Conservation (phyloP, 1,139 yeast species). For the Taiozyma sp. region DNA sequence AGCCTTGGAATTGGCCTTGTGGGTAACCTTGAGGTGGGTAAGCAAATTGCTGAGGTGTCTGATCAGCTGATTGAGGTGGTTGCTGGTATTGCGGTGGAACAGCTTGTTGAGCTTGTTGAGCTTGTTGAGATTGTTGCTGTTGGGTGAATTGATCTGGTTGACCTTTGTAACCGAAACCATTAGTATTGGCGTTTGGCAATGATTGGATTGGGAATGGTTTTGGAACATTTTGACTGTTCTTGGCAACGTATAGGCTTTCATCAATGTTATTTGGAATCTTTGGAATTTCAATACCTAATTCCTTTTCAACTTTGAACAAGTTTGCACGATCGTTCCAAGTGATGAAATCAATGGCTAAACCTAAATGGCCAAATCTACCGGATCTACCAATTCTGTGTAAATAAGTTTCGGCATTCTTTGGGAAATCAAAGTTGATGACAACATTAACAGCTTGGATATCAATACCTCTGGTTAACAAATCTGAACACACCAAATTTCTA, state of each 20-base stretch:
- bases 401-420: conserved; percentile 96
- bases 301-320: conserved; percentile 93
- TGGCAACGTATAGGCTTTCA: conserved; percentile 83
- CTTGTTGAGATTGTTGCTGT: conserved; percentile 17
- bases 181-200: conserved; percentile 31
- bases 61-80: conserved; percentile 17
- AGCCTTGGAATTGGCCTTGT: conserved; percentile 10
- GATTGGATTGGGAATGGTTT: conserved; percentile 74
- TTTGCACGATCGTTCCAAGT: conserved; percentile 96
- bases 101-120: conserved; percentile 21
- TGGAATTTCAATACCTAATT: conserved; percentile 94
- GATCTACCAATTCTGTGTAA: conserved; percentile 99
- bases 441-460: conserved; percentile 99
- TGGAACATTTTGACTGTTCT: conserved; percentile 72
- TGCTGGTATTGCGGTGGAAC: conserved; percentile 10
- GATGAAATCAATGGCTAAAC: conserved; percentile 93
- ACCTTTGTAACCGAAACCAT: conserved; percentile 45
- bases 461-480: conserved; percentile 95
- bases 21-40: conserved; percentile 17
- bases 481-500: conserved; percentile 95
- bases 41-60: conserved; percentile 9
- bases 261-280: conserved; percentile 94
- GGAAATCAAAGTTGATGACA: conserved; percentile 96
- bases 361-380: conserved; percentile 97
- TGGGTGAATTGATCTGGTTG: conserved; percentile 36